A percentile compares a stretch with the other conserved stretches of the same genome.
Evolutionary conservation across 2,329 filamentous ascomycete species (phyloP).

Genomic region (Pseudocercospora crystallina): DNA sequence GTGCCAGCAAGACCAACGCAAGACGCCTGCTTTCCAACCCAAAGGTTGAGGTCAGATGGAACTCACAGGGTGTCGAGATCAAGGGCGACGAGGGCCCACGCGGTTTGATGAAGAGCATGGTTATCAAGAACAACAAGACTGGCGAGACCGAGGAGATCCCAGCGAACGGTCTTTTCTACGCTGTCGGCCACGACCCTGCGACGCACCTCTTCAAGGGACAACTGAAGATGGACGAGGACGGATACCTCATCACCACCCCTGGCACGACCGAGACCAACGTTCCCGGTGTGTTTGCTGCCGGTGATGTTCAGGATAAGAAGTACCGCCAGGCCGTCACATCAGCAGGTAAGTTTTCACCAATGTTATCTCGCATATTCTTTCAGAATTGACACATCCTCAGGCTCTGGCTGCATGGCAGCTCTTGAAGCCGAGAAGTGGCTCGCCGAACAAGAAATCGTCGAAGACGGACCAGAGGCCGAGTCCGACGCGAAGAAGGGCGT

Average conservation of each 20-base stretch:
- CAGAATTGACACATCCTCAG: conserved; percentile 45
- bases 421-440: conserved; percentile 95
- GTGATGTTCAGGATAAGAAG: conserved; percentile 97
- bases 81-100: conserved; percentile 72
- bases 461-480: conserved; percentile 51
- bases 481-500: conserved; percentile 49
- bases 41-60: conserved; percentile 88
- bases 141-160: conserved; percentile 79
- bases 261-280: conserved; percentile 86
- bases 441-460: conserved; percentile 64
- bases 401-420: conserved; percentile 91
- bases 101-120: conserved; percentile 83
- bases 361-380: not conserved
- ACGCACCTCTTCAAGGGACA: conserved; percentile 88
- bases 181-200: conserved; percentile 93
- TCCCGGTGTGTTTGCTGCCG: conserved; percentile 91
- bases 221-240: conserved; percentile 82
- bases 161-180: conserved; percentile 94
- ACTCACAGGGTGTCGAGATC: conserved; percentile 78
- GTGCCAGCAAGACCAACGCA: conserved; percentile 90
- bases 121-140: conserved; percentile 74
- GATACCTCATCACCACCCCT: conserved; percentile 85
- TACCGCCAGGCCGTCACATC: conserved; percentile 98
- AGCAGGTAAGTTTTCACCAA: conserved; percentile 65
- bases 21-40: conserved; percentile 76